Conservation (phyloP, 1,284 basidiomycete species). For the Ganoderma sp. region DNA sequence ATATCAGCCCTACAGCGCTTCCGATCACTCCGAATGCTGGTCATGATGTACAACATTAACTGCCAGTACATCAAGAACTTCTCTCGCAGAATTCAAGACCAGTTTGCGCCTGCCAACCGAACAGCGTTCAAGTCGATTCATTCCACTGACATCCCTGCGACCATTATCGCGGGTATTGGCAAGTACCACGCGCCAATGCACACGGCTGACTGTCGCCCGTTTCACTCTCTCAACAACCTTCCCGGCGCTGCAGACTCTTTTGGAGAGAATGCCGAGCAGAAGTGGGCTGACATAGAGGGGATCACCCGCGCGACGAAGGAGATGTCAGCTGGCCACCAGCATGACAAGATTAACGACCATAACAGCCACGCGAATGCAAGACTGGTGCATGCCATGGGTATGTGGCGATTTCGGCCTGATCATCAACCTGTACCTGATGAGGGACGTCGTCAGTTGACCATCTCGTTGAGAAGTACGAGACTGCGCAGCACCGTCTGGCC, state of each 20-base stretch:
- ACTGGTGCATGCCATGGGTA: not conserved
- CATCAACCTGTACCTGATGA: too few species aligned
- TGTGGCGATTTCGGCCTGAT: too few species aligned
- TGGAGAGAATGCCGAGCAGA: not conserved
- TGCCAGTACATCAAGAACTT: conserved; percentile 24
- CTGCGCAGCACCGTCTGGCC: not conserved
- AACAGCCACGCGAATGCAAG: not conserved
- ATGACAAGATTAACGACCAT: not conserved
- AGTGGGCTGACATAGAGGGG: not conserved
- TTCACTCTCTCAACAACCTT: conserved; percentile 27
- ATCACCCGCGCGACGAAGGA: not conserved
- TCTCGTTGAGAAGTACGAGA: not conserved
- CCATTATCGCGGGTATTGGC: conserved; percentile 18
- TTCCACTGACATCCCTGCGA: not conserved
- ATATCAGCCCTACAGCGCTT: conserved; percentile 14
- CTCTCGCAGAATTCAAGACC: not conserved
- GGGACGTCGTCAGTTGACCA: not conserved
- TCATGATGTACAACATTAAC: conserved; percentile 20
- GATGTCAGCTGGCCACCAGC: not conserved
- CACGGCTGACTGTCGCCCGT: conserved; percentile 23
- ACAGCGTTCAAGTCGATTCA: conserved; percentile 5
- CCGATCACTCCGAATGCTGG: not conserved
- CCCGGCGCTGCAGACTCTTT: not conserved
- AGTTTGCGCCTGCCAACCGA: not conserved
- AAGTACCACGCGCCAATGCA: conserved; percentile 36